Evolutionary conservation across 1,139 yeast species (phyloP), one percentile per base, ranked within the genome.

Genomic region (Pichia sp.): DNA sequence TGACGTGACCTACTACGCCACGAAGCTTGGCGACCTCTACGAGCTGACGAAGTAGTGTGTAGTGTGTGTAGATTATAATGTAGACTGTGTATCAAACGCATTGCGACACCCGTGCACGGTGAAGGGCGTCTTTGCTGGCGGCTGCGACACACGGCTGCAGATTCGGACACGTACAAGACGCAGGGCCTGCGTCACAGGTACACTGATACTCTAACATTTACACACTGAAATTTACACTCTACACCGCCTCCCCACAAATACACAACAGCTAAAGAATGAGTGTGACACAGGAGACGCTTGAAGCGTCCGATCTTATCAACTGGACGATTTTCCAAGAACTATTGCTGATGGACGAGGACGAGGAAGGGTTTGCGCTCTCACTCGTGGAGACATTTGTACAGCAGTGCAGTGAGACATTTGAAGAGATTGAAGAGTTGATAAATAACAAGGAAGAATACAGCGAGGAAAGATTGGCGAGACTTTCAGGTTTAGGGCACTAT

Each of bases 331-430:
- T 93, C 59, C 77, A 82, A 43, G 98, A 91, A 66, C 71, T 91
- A 44, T 74, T 88, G 41, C 83, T 86, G 42, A 89, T 91, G 96
- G 97, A 91, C 62, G 89, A 82, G 54, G 91, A 83, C 52, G 96
- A 85, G 54, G 95, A 84, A 53, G 83, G 78, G 44, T 91, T 91
- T 66, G 81, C 93, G 31, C 69, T 77, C 52, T 72, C 83, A 28
- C 69, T 91, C 48, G 80, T 89, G 42, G 74, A 75, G 49, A 86
- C 93, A 31, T 91, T 84, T 62, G 85, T 84, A 47, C 95, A 84
- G 46, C 99, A 91, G 64, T 95, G 94, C 14, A 72, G 73, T 49
- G 82, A 78, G 20, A 89, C 96, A 0, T 84, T 89, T 55, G 66
- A 64, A 35, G 78, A 84, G 50, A 83, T 91, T 61, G 82, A 82